These are phyloP conservation scores for Fraxinus americana DNA, from an alignment of 257 asterid genomes.

Conservation along the genomic window DNA sequence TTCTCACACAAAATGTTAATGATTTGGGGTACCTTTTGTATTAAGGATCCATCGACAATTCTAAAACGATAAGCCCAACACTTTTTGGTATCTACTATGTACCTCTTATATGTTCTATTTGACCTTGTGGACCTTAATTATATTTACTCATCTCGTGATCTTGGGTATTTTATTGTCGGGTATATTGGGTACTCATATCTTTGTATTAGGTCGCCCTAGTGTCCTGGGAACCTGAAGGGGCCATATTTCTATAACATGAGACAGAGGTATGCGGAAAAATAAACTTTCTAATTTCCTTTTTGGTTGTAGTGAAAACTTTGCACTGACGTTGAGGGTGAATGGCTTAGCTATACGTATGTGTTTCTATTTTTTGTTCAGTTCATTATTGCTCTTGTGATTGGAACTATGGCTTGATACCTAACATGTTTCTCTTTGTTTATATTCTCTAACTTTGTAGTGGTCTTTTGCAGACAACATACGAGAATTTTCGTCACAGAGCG, in stretches of 20 bases:
- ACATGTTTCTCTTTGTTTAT: neutral
- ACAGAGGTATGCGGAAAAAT: too few species aligned
- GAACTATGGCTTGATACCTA: neutral
- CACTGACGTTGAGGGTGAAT: neutral
- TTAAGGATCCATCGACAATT: neutral
- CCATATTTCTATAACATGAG: too few species aligned
- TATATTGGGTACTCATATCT: neutral
- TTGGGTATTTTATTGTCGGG: neutral
- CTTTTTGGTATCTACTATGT: neutral
- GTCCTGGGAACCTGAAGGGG: neutral
- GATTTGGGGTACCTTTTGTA: neutral
- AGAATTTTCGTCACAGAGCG: slow-evolving; percentile 52
- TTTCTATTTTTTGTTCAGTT: neutral
- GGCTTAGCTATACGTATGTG: neutral
- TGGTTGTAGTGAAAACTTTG: too few species aligned
- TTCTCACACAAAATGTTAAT: neutral
- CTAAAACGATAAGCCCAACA: neutral
- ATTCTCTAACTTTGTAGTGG: neutral
- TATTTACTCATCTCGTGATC: neutral
- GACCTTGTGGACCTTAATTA: neutral
- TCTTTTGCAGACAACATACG: slow-evolving; percentile 65
- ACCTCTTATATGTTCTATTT: neutral
- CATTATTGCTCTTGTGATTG: neutral
- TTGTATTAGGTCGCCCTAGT: neutral
- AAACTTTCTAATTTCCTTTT: too few species aligned